phyloP scores from a whole-genome alignment of 345 rosid species.

The Pelargonium nanum region DNA sequence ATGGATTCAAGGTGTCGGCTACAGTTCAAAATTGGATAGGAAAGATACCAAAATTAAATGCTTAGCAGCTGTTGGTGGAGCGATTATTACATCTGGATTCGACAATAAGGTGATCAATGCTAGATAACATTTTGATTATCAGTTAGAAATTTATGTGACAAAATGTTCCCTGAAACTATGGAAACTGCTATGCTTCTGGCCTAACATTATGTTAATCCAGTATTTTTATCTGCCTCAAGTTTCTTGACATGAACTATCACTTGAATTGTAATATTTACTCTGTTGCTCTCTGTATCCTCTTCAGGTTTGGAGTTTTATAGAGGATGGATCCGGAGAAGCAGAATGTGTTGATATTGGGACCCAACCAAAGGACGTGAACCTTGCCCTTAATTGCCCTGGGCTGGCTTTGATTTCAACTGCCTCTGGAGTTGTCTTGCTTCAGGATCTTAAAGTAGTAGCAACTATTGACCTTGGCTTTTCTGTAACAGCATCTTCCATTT shows the following conservation, averaged over 20 bases:
- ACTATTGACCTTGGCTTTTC: constrained; percentile 63
- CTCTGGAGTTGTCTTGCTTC: constrained; percentile 73
- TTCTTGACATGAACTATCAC: neutral
- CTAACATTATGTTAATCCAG: neutral
- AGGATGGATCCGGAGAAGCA: constrained; percentile 27
- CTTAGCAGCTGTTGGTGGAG: constrained; percentile 72
- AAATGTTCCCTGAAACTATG: neutral
- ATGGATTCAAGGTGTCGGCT: constrained; percentile 86
- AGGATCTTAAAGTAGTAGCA: constrained; percentile 54
- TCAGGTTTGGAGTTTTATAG: neutral
- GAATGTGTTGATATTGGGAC: constrained; percentile 60
- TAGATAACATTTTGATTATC: neutral
- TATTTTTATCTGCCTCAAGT: neutral
- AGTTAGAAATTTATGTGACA: neutral
- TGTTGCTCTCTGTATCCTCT: neutral
- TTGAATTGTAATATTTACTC: neutral
- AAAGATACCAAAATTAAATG: constrained; percentile 76
- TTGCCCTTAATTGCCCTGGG: constrained; percentile 55
- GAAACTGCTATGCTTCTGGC: neutral
- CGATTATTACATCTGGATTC: constrained; percentile 76
- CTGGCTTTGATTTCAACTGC: constrained; percentile 59
- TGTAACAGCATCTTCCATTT: constrained; percentile 66
- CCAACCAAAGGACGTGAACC: constrained; percentile 86
- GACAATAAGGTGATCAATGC: constrained; percentile 86
- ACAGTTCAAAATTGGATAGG: constrained; percentile 58